A percentile compares a stretch with the other conserved stretches of the same genome.
phyloP scores from a whole-genome alignment of 129 eudicot genomes.

The Chrysanthemum lavandulifolium region DNA sequence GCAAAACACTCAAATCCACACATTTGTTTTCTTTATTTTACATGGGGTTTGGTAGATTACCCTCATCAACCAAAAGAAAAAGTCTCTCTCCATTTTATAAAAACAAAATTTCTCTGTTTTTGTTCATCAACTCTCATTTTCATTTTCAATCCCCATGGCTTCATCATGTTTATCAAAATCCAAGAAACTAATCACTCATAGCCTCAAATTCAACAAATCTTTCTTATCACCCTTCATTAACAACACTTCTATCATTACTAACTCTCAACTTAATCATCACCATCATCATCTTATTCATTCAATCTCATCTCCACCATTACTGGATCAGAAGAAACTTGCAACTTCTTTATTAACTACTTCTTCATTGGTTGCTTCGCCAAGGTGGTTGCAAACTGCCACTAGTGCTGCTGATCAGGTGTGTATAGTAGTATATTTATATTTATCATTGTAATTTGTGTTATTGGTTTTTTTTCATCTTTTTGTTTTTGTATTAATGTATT shows the following conservation, averaged over 20 bases:
- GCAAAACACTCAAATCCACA: no score
- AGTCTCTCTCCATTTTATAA: neutral
- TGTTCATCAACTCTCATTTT: neutral
- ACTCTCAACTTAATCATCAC: neutral
- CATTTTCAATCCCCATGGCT: slow-evolving; percentile 23
- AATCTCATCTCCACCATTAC: slow-evolving; percentile 17
- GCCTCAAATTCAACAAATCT: slow-evolving; percentile 15
- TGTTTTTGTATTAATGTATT: no score
- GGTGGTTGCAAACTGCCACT: slow-evolving; percentile 28
- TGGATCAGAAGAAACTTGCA: neutral
- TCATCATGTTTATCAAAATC: slow-evolving; percentile 27
- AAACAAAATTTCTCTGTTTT: slow-evolving; percentile 1
- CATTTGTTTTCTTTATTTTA: no score
- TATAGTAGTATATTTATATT: neutral
- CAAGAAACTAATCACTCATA: slow-evolving; percentile 10
- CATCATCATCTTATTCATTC: slow-evolving; percentile 6
- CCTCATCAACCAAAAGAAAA: neutral
- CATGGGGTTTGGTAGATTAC: neutral
- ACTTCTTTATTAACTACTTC: neutral
- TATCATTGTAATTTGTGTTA: no score
- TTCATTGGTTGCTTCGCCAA: neutral
- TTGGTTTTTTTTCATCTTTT: no score
- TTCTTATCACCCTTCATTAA: slow-evolving; percentile 5
- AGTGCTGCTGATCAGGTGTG: slow-evolving; percentile 29
- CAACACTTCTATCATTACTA: slow-evolving; percentile 10